These are phyloP conservation scores for Triticum monococcum DNA, from an alignment of 176 grass and related monocot genomes.

Conservation along the genomic window DNA sequence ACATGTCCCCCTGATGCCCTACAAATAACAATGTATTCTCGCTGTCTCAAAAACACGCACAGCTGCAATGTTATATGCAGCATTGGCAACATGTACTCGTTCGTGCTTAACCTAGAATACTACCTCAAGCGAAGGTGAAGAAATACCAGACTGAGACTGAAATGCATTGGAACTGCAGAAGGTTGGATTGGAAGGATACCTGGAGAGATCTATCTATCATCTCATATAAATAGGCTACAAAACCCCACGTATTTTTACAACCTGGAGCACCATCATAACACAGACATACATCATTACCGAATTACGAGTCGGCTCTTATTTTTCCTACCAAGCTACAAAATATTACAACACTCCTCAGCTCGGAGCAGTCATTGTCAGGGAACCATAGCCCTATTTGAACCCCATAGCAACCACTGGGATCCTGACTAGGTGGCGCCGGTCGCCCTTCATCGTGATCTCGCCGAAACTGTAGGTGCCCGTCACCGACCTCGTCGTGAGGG, in stretches of 20 bases:
- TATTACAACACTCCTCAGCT: conserved; percentile 44
- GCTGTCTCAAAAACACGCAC: too few species aligned
- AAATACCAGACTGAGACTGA: background rate
- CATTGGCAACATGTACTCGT: too few species aligned
- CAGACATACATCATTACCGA: background rate
- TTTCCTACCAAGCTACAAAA: conserved; percentile 55
- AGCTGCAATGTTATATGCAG: too few species aligned
- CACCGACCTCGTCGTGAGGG: conserved; percentile 73
- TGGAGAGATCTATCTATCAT: background rate
- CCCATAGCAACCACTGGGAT: conserved; percentile 90
- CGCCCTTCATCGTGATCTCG: conserved; percentile 86
- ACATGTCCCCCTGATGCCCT: too few species aligned
- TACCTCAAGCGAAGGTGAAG: background rate
- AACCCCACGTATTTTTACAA: conserved; percentile 21
- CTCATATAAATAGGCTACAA: background rate
- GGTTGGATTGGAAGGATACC: background rate
- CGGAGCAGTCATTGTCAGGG: background rate
- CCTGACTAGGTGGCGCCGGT: conserved; percentile 75
- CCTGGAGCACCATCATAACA: conserved; percentile 11
- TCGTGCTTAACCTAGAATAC: background rate
- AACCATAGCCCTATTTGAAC: conserved; percentile 49
- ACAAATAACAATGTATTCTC: background rate
- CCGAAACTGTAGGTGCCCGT: conserved; percentile 80
- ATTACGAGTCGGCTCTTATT: conserved; percentile 32
- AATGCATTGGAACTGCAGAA: too few species aligned